A percentile compares a stretch with the other conserved stretches of the same genome.
phyloP scores from a whole-genome alignment of 495 filamentous ascomycete genomes.

The Stereocaulon alpinum region DNA sequence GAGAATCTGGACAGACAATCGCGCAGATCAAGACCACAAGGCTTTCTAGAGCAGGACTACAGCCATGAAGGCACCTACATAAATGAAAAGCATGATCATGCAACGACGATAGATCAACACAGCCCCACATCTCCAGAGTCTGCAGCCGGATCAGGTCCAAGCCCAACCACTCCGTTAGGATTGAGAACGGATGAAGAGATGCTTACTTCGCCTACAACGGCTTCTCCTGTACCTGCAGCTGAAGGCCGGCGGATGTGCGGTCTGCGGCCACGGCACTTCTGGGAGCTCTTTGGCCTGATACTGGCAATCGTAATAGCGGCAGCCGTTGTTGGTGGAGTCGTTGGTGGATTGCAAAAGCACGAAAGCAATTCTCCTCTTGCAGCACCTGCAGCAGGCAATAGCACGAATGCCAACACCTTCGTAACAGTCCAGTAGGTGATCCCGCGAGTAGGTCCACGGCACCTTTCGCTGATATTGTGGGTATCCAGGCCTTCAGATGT shows the following conservation, averaged over 20 bases:
- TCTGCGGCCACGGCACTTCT: conserved; percentile 17
- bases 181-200: background rate
- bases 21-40: conserved; percentile 8
- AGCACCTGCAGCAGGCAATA: conserved; percentile 3
- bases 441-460: background rate
- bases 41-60: conserved; percentile 10
- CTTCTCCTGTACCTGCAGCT: conserved; percentile 2
- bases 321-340: conserved; percentile 19
- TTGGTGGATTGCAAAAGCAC: conserved; percentile 18
- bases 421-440: conserved; percentile 2
- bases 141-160: background rate
- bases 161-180: conserved; percentile 6
- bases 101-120: background rate
- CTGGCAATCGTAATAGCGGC: conserved; percentile 17
- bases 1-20: conserved; percentile 15
- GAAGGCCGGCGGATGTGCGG: conserved; percentile 19
- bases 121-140: conserved; percentile 13
- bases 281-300: conserved; percentile 17
- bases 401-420: background rate
- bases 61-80: conserved; percentile 9
- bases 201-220: conserved; percentile 2
- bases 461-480: background rate
- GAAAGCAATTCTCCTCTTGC: conserved; percentile 1
- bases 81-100: conserved; percentile 16
- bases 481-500: conserved; percentile 17